Evolutionary conservation across 345 rosid genomes (phyloP), one percentile per base, ranked within the genome.

Genomic region (Nasturtium officinale): DNA sequence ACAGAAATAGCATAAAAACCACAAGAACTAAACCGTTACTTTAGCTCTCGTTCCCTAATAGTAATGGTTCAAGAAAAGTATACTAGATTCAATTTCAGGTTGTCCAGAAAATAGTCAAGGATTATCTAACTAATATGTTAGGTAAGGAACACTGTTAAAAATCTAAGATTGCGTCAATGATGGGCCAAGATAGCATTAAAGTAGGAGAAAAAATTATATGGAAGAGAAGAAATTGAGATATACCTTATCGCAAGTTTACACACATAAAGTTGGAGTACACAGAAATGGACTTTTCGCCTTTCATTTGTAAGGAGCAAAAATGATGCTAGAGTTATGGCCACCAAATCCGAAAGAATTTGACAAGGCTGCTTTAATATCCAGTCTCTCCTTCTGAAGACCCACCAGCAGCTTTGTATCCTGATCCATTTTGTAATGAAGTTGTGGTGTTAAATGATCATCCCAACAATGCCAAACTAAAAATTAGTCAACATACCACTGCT

Each of bases 261-360:
- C 55, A 71, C 61, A 40, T 53, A 29, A 55, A 8, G 60, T 48
- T 70, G 76, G 76, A 61, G 17, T 29, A 48, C 61, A 59, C 23
- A 67, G 18, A 48, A 46, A 0, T 9, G 13, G 38, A 53, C 6
- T 47, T 57, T 57, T 40, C 62, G 32, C 9, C 15, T 58, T 72
- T 85, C 72, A 86, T 82, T 90, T 84, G 93, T 83, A 87, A 7
- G 98, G 98, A 11, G 88, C 87, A 76, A 92, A 88, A 75, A 92
- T 78, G 72, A 92, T 89, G 3, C 96, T 88, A 13, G 96, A 90
- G 85, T 92, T 92, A 79, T 92, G 98, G 71, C 96, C 98, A 25
- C 98, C 98, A 68, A 90, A 89, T 51, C 96, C 98, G 50, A 92
- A 92, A 7, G 98, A 90, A 69, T 90, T 92, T 18, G 96, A 90